Percentiles rank a stretch among this genome's conserved stretches.
Conservation (phyloP, 2,329 filamentous ascomycete species). For the Septoria petroselini region DNA sequence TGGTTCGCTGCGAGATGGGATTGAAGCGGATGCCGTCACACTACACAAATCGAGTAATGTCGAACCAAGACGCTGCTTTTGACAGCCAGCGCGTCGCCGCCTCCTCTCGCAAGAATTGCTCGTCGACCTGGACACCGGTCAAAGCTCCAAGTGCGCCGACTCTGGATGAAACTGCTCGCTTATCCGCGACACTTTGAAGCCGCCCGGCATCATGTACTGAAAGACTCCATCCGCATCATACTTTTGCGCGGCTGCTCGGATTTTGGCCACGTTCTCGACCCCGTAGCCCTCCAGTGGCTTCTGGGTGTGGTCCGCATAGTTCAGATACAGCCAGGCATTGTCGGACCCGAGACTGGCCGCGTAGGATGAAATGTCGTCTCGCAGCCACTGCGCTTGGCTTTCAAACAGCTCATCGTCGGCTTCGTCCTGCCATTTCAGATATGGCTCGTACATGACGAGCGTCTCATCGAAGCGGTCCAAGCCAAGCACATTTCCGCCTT, state of each 20-base stretch:
- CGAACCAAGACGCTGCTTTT: too few relatives aligned
- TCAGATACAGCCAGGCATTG: constrained; percentile 21
- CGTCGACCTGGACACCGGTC: constrained; percentile 1
- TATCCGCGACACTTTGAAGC: constrained; percentile 23
- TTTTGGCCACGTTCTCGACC: constrained; percentile 19
- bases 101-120: not conserved
- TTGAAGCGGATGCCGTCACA: too few relatives aligned
- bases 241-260: constrained; percentile 14
- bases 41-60: too few relatives aligned
- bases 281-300: constrained; percentile 22
- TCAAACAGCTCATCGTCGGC: constrained; percentile 18
- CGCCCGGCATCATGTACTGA: constrained; percentile 24
- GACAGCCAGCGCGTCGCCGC: too few relatives aligned
- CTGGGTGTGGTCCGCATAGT: constrained; percentile 23
- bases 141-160: constrained; percentile 2
- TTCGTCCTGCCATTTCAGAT: constrained; percentile 15
- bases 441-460: constrained; percentile 22
- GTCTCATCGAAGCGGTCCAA: constrained; percentile 37
- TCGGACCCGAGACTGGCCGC: constrained; percentile 15
- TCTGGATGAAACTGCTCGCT: not conserved
- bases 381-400: constrained; percentile 18
- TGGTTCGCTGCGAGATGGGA: constrained; percentile 18
- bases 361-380: constrained; percentile 14
- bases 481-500: constrained; percentile 37
- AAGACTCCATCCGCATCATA: constrained; percentile 22